These are phyloP conservation scores for Colletotrichum costaricense DNA, from an alignment of 2,329 filamentous ascomycete species.

Conservation along the genomic window DNA sequence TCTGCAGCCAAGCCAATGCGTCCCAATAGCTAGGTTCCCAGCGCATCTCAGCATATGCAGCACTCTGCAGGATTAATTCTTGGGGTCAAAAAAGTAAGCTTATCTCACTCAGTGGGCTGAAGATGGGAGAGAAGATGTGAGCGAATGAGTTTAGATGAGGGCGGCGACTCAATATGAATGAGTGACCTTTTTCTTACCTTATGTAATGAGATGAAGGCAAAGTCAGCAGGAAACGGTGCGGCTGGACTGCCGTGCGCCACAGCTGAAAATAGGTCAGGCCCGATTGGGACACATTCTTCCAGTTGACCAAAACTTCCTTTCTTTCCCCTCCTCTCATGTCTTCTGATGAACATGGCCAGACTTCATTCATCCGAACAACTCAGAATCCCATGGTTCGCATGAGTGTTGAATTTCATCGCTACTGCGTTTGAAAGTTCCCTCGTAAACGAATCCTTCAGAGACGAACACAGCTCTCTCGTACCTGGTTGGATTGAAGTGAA, in stretches of 20 bases:
- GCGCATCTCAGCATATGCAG: background rate
- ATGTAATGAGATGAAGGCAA: background rate
- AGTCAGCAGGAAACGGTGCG: background rate
- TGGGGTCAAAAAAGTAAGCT: background rate
- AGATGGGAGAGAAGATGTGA: background rate
- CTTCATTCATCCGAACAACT: background rate
- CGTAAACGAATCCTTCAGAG: background rate
- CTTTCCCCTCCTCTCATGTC: background rate
- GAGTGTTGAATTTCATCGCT: background rate
- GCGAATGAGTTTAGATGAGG: background rate
- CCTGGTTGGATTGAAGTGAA: background rate
- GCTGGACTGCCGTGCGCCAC: slow-evolving; percentile 19
- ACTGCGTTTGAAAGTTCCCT: background rate
- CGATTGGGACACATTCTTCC: background rate
- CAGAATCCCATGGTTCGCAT: background rate
- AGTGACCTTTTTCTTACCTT: background rate
- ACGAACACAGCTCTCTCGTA: background rate
- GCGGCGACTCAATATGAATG: background rate
- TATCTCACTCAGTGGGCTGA: background rate
- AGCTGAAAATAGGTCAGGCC: slow-evolving; percentile 15
- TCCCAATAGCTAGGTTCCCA: background rate
- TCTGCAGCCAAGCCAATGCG: background rate
- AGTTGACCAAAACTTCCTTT: background rate
- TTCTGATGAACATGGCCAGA: background rate
- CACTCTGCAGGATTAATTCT: background rate